phyloP scores from a whole-genome alignment of 1,284 basidiomycete species.

The Fistulinella staudtii region DNA sequence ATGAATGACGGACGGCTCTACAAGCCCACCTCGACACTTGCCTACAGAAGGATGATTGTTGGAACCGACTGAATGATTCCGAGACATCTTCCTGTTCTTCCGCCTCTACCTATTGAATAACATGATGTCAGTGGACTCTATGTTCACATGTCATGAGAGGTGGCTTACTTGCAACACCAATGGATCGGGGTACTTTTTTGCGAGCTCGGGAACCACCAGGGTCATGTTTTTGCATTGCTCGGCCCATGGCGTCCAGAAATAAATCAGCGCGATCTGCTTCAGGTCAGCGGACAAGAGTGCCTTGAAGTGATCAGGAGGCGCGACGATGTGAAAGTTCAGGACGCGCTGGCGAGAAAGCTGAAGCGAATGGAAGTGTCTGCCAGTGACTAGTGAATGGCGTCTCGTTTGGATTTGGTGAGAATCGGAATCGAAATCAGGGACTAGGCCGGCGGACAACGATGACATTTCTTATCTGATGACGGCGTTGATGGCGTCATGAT shows the following conservation, averaged over 20 bases:
- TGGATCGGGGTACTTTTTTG: conserved; percentile 65
- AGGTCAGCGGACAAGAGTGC: conserved; percentile 72
- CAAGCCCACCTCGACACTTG: conserved; percentile 36
- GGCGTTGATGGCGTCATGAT: too few species aligned
- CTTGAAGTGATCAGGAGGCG: conserved; percentile 72
- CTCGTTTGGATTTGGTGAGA: too few species aligned
- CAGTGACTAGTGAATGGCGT: too few species aligned
- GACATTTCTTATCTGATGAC: too few species aligned
- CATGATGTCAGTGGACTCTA: background rate
- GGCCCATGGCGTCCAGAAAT: conserved; percentile 94
- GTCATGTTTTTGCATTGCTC: conserved; percentile 89
- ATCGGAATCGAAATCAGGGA: too few species aligned
- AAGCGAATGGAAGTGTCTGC: too few species aligned
- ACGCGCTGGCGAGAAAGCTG: too few species aligned
- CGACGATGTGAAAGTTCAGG: conserved; percentile 59
- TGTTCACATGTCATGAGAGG: too few species aligned
- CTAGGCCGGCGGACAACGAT: too few species aligned
- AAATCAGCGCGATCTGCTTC: conserved; percentile 75
- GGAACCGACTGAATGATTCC: conserved; percentile 93
- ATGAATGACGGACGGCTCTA: background rate
- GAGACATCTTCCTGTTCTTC: conserved; percentile 86
- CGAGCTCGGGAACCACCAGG: conserved; percentile 65
- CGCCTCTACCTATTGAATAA: conserved; percentile 72
- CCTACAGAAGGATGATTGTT: conserved; percentile 78
- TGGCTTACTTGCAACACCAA: conserved; percentile 71